These are phyloP conservation scores for Trichoderma sp. DNA, from an alignment of 2,329 filamentous ascomycete species.

Conservation along the genomic window DNA sequence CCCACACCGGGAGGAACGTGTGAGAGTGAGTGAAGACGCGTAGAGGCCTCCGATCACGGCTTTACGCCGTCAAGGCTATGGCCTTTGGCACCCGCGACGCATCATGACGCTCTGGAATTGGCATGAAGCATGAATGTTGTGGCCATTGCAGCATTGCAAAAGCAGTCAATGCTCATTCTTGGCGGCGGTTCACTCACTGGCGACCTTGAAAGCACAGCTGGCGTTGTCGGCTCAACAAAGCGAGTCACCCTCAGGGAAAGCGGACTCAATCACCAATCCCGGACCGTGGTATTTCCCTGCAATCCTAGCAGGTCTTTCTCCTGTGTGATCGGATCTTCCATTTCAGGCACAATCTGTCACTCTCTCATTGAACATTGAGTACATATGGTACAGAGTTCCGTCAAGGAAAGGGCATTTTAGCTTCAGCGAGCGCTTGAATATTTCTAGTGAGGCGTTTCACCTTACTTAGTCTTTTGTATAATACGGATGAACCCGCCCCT, in stretches of 20 bases:
- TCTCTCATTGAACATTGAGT: constrained; percentile 4
- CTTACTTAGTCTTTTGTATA: constrained; percentile 8
- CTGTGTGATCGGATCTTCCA: background rate
- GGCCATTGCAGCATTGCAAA: background rate
- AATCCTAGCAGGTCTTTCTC: background rate
- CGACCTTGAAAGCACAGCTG: background rate
- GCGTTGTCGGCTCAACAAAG: background rate
- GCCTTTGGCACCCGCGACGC: background rate
- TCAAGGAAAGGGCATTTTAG: constrained; percentile 13
- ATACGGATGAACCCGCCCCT: background rate
- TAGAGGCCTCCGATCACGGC: background rate
- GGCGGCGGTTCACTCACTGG: background rate
- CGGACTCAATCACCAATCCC: background rate
- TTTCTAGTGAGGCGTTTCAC: constrained; percentile 17
- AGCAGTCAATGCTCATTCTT: background rate
- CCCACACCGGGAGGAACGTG: too few species aligned
- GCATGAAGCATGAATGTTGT: background rate
- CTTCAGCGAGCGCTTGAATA: constrained; percentile 20
- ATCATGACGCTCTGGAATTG: background rate
- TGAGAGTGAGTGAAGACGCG: background rate
- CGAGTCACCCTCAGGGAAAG: background rate
- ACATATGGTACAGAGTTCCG: constrained; percentile 5
- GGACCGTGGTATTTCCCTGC: background rate
- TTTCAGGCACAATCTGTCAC: constrained; percentile 5
- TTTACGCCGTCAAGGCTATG: background rate